phyloP scores from a whole-genome alignment of 768 basidiomycete genomes.

The Tylopilus rubrobrunneus region DNA sequence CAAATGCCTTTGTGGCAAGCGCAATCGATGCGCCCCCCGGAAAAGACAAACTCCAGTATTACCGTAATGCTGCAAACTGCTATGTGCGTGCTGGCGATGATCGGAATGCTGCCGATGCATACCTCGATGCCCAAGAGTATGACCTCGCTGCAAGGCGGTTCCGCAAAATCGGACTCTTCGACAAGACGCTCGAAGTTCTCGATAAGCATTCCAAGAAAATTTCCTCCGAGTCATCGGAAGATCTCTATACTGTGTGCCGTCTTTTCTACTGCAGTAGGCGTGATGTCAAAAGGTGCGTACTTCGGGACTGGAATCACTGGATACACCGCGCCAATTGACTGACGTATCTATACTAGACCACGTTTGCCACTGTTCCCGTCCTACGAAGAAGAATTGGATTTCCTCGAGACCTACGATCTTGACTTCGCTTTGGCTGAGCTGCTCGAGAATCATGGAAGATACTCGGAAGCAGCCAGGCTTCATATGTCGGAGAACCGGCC shows the following conservation, averaged over 20 bases:
- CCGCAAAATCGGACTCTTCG: conserved; percentile 47
- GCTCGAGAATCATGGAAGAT: conserved; percentile 39
- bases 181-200: conserved; percentile 49
- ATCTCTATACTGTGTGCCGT: conserved; percentile 44
- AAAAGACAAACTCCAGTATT: conserved; percentile 35
- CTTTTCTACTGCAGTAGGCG: conserved; percentile 40
- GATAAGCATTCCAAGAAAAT: conserved; percentile 32
- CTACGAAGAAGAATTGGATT: conserved; percentile 52
- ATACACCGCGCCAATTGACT: background rate
- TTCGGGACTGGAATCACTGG: background rate
- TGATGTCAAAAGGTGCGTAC: conserved; percentile 18
- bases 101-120: conserved; percentile 43
- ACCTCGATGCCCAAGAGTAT: conserved; percentile 40
- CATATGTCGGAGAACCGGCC: conserved; percentile 45
- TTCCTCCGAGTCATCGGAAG: conserved; percentile 24
- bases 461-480: conserved; percentile 49
- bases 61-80: conserved; percentile 44
- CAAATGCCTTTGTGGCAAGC: conserved; percentile 45
- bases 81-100: conserved; percentile 39
- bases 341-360: conserved; percentile 33
- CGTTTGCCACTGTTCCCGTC: conserved; percentile 47
- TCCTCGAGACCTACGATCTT: conserved; percentile 51
- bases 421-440: conserved; percentile 45
- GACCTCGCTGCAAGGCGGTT: conserved; percentile 44
- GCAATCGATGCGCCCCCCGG: conserved; percentile 28